A percentile compares a stretch with the other conserved stretches of the same genome.
Evolutionary conservation across 202 grass and related monocot genomes (phyloP).

Genomic region (Dendrocalamus latiflorus): DNA sequence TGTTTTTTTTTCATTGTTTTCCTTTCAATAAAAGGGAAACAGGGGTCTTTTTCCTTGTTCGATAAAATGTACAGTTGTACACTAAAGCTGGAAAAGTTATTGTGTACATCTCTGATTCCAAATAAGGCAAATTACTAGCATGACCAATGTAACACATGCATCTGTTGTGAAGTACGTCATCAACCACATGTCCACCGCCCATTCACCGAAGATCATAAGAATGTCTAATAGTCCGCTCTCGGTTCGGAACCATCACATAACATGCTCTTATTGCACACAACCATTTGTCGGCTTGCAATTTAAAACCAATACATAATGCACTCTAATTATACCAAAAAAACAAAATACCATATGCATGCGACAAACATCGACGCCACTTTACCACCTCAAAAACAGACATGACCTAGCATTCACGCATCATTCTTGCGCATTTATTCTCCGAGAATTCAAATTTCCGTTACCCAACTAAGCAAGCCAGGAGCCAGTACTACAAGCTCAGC

Average conservation of each 20-base stretch:
- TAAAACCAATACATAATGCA: background rate
- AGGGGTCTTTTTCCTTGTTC: background rate
- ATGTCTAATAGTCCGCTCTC: background rate
- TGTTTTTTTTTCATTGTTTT: background rate
- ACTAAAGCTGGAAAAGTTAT: background rate
- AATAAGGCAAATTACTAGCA: conserved; percentile 9
- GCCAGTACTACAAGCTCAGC: background rate
- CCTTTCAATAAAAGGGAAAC: background rate
- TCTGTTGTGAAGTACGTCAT: background rate
- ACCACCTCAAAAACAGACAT: background rate
- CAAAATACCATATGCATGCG: background rate
- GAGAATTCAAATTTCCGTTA: background rate
- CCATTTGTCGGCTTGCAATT: background rate
- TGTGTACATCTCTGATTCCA: background rate
- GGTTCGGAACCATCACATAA: background rate
- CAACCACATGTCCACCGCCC: background rate
- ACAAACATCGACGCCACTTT: background rate
- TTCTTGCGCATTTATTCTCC: background rate
- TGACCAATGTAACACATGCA: background rate
- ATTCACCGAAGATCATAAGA: background rate
- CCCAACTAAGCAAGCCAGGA: background rate
- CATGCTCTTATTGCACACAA: background rate
- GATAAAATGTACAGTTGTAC: background rate
- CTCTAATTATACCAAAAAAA: background rate
- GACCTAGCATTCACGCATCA: background rate